phyloP scores from a whole-genome alignment of 2,329 filamentous ascomycete species.

The Aureobasidium sp. region DNA sequence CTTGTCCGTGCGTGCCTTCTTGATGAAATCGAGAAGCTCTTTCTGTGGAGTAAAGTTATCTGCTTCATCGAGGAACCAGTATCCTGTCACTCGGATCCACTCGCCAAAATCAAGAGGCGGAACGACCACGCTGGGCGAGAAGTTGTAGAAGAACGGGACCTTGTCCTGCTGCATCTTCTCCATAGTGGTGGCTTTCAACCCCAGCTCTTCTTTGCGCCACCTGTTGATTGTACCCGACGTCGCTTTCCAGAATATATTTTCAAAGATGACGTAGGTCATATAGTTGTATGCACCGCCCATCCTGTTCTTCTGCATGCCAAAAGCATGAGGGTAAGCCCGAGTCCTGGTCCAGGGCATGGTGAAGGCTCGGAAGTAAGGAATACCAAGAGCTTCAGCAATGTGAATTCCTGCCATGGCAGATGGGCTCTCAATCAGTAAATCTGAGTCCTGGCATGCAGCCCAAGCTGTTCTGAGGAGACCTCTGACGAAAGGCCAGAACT shows the following conservation, averaged over 20 bases:
- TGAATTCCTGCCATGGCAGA: conserved; percentile 97
- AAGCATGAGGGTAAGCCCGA: conserved; percentile 90
- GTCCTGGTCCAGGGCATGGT: conserved; percentile 99
- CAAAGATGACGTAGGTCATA: conserved; percentile 91
- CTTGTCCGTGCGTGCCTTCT: conserved; percentile 66
- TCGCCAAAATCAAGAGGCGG: conserved; percentile 93
- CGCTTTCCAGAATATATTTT: conserved; percentile 93
- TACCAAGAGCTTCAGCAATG: conserved; percentile 83
- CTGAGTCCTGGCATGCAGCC: conserved; percentile 73
- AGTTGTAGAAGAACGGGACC: conserved; percentile 98
- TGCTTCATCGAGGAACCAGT: conserved; percentile 88
- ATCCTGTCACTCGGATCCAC: conserved; percentile 95
- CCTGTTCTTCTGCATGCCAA: conserved; percentile 85
- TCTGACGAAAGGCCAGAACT: conserved; percentile 90
- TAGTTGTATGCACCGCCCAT: conserved; percentile 95
- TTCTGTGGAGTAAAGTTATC: conserved; percentile 62
- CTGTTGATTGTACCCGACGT: conserved; percentile 85
- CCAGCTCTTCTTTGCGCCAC: conserved; percentile 77
- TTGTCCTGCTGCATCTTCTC: conserved; percentile 94
- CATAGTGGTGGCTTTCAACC: conserved; percentile 69
- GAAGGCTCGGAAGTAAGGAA: conserved; percentile 95
- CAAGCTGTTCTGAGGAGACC: conserved; percentile 76
- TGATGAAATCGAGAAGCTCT: conserved; percentile 73
- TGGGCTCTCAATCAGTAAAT: conserved; percentile 89
- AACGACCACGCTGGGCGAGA: conserved; percentile 86